These are phyloP conservation scores for Candida endomychidarum DNA, from an alignment of 805 yeast species.

Conservation along the genomic window DNA sequence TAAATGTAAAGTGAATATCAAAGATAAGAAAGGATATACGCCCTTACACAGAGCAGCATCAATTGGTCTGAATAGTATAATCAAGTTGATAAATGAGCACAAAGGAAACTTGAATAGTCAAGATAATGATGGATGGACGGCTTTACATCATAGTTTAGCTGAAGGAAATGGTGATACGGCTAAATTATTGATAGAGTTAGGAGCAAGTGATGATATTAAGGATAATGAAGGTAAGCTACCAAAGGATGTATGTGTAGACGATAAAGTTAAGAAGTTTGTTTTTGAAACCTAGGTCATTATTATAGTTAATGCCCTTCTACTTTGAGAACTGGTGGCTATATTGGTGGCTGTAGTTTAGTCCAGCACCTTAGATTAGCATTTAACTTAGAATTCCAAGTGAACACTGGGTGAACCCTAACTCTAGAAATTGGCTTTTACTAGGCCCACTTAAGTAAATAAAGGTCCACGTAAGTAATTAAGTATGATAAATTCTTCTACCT, in stretches of 20 bases:
- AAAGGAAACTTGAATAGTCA: conserved; percentile 65
- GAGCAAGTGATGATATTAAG: conserved; percentile 58
- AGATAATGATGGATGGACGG: conserved; percentile 78
- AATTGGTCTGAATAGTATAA: conserved; percentile 61
- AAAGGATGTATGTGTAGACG: conserved; percentile 35
- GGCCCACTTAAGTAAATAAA: too few species aligned
- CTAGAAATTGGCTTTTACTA: too few species aligned
- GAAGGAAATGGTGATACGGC: conserved; percentile 87
- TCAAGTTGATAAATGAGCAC: conserved; percentile 50
- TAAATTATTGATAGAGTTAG: conserved; percentile 54
- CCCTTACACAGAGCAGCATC: conserved; percentile 86
- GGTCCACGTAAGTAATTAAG: too few species aligned
- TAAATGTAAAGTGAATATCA: conserved; percentile 60
- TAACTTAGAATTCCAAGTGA: too few species aligned
- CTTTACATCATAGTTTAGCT: conserved; percentile 85
- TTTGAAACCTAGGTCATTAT: conserved; percentile 11
- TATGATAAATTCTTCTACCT: too few species aligned
- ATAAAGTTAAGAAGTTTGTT: conserved; percentile 27
- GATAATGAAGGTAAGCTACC: conserved; percentile 52
- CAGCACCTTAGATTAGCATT: too few species aligned
- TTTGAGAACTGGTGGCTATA: too few species aligned
- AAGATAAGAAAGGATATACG: conserved; percentile 64
- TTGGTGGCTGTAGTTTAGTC: too few species aligned
- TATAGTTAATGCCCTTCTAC: too few species aligned
- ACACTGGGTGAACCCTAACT: too few species aligned